A percentile compares a stretch with the other conserved stretches of the same genome.
Conservation (phyloP, 2,329 filamentous ascomycete genomes). For the Curvularia spicifera region DNA sequence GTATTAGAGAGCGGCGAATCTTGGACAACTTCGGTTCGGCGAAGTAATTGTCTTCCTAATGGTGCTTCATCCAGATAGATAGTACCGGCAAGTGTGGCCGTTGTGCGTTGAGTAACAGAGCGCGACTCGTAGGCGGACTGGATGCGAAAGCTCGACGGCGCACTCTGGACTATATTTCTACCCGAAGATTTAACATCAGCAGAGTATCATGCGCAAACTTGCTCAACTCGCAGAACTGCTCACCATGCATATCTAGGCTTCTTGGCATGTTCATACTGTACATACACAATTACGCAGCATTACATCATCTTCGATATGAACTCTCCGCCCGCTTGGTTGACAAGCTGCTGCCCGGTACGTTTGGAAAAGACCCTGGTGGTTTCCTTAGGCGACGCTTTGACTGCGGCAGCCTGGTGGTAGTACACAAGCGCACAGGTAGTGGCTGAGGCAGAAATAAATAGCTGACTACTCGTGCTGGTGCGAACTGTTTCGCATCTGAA, state of each 20-base stretch:
- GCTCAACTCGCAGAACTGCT: slow-evolving; percentile 25
- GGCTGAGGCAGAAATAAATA: slow-evolving; percentile 27
- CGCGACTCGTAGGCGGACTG: slow-evolving; percentile 36
- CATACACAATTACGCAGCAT: slow-evolving; percentile 33
- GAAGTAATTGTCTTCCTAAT: slow-evolving; percentile 51
- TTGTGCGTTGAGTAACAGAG: slow-evolving; percentile 40
- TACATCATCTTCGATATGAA: slow-evolving; percentile 32
- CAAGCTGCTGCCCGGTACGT: slow-evolving; percentile 36
- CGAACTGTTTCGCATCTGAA: slow-evolving; percentile 41
- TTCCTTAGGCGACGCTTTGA: slow-evolving; percentile 43
- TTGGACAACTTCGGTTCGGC: slow-evolving; percentile 51
- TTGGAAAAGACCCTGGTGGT: slow-evolving; percentile 35
- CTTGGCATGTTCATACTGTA: slow-evolving; percentile 29
- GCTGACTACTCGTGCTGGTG: slow-evolving; percentile 30
- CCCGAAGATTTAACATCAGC: slow-evolving; percentile 6
- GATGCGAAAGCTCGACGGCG: slow-evolving; percentile 35
- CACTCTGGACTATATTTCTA: slow-evolving; percentile 28
- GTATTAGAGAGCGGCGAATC: slow-evolving; percentile 19
- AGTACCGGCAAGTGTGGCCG: slow-evolving; percentile 26
- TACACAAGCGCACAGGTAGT: slow-evolving; percentile 37
- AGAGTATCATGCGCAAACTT: slow-evolving; percentile 31
- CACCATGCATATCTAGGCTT: slow-evolving; percentile 25
- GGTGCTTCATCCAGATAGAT: slow-evolving; percentile 47
- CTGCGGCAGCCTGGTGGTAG: slow-evolving; percentile 31
- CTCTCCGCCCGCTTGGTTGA: slow-evolving; percentile 36